phyloP scores from a whole-genome alignment of 768 basidiomycete genomes.

The Boletus subparvulus region DNA sequence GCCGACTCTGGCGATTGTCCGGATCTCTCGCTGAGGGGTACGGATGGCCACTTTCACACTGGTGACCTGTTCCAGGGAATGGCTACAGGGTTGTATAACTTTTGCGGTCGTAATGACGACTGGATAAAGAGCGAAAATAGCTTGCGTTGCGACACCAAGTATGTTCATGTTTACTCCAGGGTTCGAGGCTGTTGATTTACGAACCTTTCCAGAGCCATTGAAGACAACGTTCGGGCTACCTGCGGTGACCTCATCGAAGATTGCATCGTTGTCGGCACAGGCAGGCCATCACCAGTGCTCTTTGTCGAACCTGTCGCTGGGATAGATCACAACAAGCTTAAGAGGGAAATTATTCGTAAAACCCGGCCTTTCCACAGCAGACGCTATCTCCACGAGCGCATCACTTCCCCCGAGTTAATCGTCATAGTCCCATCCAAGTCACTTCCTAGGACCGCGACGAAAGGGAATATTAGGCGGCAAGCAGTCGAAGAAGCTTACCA shows the following conservation, averaged over 20 bases:
- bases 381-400: slow-evolving; percentile 77
- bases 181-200: slow-evolving; percentile 7
- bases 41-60: slow-evolving; percentile 76
- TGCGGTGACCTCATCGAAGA: slow-evolving; percentile 66
- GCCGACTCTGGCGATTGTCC: slow-evolving; percentile 71
- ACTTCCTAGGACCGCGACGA: slow-evolving; percentile 74
- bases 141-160: slow-evolving; percentile 75
- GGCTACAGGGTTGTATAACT: slow-evolving; percentile 56
- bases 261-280: slow-evolving; percentile 75
- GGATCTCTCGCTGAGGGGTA: slow-evolving; percentile 50
- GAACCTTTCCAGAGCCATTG: slow-evolving; percentile 53
- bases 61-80: slow-evolving; percentile 78
- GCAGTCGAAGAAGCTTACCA: slow-evolving; percentile 70
- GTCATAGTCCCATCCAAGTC: slow-evolving; percentile 65
- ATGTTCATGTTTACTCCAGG: slow-evolving; percentile 17
- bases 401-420: slow-evolving; percentile 61
- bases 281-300: slow-evolving; percentile 74
- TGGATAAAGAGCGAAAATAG: slow-evolving; percentile 85
- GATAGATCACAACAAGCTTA: slow-evolving; percentile 56
- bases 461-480: slow-evolving; percentile 76
- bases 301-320: slow-evolving; percentile 65
- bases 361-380: slow-evolving; percentile 71
- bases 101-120: slow-evolving; percentile 75
- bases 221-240: slow-evolving; percentile 68
- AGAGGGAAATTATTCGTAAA: slow-evolving; percentile 69